phyloP scores from a whole-genome alignment of 345 rosid genomes.

The Populus pruinosa region DNA sequence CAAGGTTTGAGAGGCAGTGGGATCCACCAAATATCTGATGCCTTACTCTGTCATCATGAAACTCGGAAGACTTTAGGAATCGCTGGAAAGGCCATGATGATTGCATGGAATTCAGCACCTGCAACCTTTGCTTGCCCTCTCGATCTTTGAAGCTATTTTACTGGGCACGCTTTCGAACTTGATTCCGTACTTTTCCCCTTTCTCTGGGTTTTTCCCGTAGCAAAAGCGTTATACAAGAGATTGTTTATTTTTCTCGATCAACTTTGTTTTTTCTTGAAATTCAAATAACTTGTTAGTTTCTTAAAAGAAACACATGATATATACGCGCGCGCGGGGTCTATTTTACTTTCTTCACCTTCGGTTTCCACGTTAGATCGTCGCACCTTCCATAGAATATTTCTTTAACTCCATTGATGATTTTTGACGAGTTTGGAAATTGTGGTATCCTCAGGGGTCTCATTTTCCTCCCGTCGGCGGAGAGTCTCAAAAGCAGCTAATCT shows the following conservation, averaged over 20 bases:
- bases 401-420: not conserved
- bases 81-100: conserved; percentile 77
- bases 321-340: no score
- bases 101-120: conserved; percentile 83
- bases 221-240: no score
- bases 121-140: conserved; percentile 33
- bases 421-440: not conserved
- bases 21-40: conserved; percentile 57
- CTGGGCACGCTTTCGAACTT: conserved; percentile 51
- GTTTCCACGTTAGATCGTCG: not conserved
- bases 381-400: not conserved
- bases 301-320: no score
- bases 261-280: not conserved
- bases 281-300: no score
- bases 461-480: not conserved
- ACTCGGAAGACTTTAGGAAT: conserved; percentile 50
- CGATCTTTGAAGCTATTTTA: conserved; percentile 21
- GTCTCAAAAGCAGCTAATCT: not conserved
- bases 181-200: conserved; percentile 9
- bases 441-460: not conserved
- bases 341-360: not conserved
- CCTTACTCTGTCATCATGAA: conserved; percentile 76
- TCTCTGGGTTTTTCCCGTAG: no score
- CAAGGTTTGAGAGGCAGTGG: conserved; percentile 41
- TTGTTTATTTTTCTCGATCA: no score